Base-by-base conservation (phyloP, 306 rosid genomes). In the Quillaja saponaria region DNA sequence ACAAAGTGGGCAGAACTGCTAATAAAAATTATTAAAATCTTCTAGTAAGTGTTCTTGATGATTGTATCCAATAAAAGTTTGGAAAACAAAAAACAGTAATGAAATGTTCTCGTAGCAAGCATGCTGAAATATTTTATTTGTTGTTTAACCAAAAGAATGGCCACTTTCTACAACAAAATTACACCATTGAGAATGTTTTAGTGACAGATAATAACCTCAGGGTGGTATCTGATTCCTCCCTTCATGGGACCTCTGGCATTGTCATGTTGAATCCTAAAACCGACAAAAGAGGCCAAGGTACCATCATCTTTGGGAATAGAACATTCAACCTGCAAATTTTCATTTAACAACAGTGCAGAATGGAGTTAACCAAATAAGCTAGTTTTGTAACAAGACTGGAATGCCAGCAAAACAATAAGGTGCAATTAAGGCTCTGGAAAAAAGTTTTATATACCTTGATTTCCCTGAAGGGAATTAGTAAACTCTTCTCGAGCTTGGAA, bases 201-300 rank as follows among this genome's bases (percentile, higher is more conserved):
- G 55, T 19, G 46, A 59, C 56, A 35, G 63, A 69, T 14, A 44
- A 60, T 45, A 61, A 91, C 98, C 98, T 92, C 98, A 6, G 96
- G 96, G 53, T 92, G 98, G 74, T 92, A 92, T 88, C 98, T 92
- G 79, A 92, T 92, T 63, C 98, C 98, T 71, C 98, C 98, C 77
- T 92, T 92, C 98, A 92, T 92, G 58, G 98, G 98, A 56, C 98
- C 98, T 88, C 98, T 92, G 13, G 98, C 96, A 74, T 92, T 92
- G 76, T 92, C 98, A 69, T 92, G 98, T 70, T 92, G 98, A 66
- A 92, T 38, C 57, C 98, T 77, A 65, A 92, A 92, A n/a, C 98
- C 98, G 56, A 92, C 85, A 58, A 77, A 92, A 14, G 96, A 82
- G 15, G 87, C 96, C 73, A 92, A 63, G 4, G 81, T 79, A 31